These are phyloP conservation scores for Mortierella alpina DNA, from an alignment of 192 early-diverging fungal species.

Conservation along the genomic window DNA sequence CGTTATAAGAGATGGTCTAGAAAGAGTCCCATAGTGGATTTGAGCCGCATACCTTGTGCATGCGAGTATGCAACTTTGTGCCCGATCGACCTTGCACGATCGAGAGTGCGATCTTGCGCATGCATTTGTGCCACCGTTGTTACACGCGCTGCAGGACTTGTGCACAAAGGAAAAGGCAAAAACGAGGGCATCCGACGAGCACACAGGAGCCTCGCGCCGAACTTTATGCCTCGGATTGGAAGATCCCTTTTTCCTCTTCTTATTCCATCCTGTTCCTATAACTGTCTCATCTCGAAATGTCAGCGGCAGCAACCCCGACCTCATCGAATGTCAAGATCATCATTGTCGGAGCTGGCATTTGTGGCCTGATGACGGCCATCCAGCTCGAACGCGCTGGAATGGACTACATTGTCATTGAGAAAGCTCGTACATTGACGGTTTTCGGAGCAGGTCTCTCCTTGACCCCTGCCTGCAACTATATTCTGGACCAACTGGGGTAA, in stretches of 20 bases:
- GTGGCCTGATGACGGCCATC: slow-evolving; percentile 26
- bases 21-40: no score
- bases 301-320: neutral
- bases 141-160: no score
- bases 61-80: no score
- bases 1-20: no score
- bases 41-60: no score
- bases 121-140: no score
- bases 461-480: slow-evolving; percentile 33
- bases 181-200: no score
- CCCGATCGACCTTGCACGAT: no score
- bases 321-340: slow-evolving; percentile 28
- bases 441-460: slow-evolving; percentile 21
- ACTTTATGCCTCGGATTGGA: no score
- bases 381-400: slow-evolving; percentile 26
- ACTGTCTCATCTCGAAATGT: neutral
- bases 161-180: no score
- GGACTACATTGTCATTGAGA: slow-evolving; percentile 32
- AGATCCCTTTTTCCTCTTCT: neutral
- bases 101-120: no score
- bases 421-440: slow-evolving; percentile 2
- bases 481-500: slow-evolving; percentile 26
- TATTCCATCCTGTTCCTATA: neutral
- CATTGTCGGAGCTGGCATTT: slow-evolving; percentile 31
- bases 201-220: no score